A percentile compares a stretch with the other conserved stretches of the same genome.
Conservation (phyloP, 2,329 filamentous ascomycete genomes). For the Ascochyta lentis region DNA sequence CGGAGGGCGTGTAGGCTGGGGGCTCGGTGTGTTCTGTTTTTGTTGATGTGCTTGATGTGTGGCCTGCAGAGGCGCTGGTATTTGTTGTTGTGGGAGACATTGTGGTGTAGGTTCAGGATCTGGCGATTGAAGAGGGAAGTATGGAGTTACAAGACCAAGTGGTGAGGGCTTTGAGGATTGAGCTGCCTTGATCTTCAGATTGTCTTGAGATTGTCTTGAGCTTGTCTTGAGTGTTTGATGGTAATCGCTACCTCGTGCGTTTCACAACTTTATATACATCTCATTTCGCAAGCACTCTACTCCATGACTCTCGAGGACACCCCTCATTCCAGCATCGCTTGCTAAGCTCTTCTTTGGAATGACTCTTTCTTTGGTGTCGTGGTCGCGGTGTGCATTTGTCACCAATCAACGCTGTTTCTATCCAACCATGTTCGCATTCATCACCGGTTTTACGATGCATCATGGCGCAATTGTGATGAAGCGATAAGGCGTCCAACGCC, state of each 20-base stretch:
- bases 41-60: slow-evolving; percentile 1
- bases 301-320: neutral
- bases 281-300: neutral
- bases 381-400: neutral
- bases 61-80: neutral
- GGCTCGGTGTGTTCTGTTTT: slow-evolving; percentile 8
- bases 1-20: slow-evolving; percentile 19
- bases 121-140: neutral
- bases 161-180: neutral
- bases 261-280: neutral
- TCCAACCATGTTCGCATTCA: neutral
- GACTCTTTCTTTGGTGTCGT: slow-evolving; percentile 2
- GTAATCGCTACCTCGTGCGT: neutral
- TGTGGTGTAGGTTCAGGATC: neutral
- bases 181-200: neutral
- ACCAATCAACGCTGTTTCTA: neutral
- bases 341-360: slow-evolving; percentile 8
- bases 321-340: neutral
- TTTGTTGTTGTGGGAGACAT: slow-evolving; percentile 9
- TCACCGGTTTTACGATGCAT: neutral
- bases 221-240: neutral
- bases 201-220: neutral
- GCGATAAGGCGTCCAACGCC: slow-evolving; percentile 2
- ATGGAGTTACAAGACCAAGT: neutral
- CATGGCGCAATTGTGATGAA: neutral